Conservation (phyloP, 192 early-diverging fungal species). For the Coemansia sp. region DNA sequence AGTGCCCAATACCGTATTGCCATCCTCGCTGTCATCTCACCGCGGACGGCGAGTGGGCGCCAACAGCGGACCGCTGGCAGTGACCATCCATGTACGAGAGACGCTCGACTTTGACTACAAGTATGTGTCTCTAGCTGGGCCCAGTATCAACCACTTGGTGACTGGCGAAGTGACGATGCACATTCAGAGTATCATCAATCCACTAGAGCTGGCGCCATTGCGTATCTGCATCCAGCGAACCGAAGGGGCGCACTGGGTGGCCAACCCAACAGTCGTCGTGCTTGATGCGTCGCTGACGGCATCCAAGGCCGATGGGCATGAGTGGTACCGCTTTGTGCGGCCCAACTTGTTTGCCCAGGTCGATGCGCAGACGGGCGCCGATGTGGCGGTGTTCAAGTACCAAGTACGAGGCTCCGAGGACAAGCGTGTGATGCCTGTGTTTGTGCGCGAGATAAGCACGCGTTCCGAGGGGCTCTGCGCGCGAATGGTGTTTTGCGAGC, state of each 20-base stretch:
- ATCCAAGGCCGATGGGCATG: constrained; percentile 24
- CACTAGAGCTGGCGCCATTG: constrained; percentile 52
- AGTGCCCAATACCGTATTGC: neutral
- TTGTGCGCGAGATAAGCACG: constrained; percentile 6
- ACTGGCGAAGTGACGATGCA: constrained; percentile 43
- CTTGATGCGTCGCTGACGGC: constrained; percentile 42
- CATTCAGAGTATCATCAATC: constrained; percentile 26
- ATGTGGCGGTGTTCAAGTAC: constrained; percentile 51
- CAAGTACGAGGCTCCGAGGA: constrained; percentile 13
- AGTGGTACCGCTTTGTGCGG: constrained; percentile 56
- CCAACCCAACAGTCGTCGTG: constrained; percentile 44
- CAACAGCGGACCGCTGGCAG: constrained; percentile 29
- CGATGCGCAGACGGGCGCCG: constrained; percentile 6
- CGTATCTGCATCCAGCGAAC: constrained; percentile 40
- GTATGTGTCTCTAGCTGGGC: neutral
- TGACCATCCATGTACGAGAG: constrained; percentile 37
- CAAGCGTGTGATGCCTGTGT: constrained; percentile 16
- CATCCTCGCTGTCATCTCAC: constrained; percentile 12
- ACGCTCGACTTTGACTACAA: constrained; percentile 34
- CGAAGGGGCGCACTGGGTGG: constrained; percentile 29
- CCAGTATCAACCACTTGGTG: constrained; percentile 15
- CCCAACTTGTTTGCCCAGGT: constrained; percentile 50
- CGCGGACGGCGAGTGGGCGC: constrained; percentile 29
- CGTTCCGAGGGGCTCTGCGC: constrained; percentile 12
- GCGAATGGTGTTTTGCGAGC: constrained; percentile 40